Conservation (phyloP, 2,329 filamentous ascomycete genomes). For the Didymella segeticola region DNA sequence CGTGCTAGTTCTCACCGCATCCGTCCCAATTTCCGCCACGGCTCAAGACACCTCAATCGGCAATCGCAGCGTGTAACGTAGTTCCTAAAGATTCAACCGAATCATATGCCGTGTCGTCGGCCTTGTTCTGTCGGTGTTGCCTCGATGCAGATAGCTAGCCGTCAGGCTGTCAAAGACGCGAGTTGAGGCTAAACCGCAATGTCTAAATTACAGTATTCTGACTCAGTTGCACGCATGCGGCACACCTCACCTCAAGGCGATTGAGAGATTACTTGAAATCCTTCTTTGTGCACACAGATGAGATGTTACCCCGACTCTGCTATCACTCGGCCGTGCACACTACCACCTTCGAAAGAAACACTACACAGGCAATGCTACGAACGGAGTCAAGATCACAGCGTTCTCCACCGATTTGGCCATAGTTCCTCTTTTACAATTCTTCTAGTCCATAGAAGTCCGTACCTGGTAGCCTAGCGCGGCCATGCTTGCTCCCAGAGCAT, state of each 20-base stretch:
- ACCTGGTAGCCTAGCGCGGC: neutral
- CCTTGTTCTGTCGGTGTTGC: neutral
- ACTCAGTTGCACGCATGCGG: neutral
- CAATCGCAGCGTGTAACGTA: neutral
- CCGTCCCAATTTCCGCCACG: neutral
- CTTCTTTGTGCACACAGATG: neutral
- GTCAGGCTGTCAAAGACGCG: neutral
- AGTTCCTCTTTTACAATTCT: neutral
- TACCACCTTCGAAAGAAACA: too few relatives aligned
- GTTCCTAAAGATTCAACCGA: neutral
- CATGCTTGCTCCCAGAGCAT: slow-evolving; percentile 1
- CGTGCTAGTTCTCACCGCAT: neutral
- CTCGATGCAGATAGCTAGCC: neutral
- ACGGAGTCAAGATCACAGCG: too few relatives aligned
- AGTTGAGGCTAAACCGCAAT: neutral
- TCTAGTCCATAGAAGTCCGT: neutral
- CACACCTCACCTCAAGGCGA: neutral
- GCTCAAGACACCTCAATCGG: neutral
- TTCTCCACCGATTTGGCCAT: neutral
- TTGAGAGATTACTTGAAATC: neutral
- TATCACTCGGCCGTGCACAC: neutral
- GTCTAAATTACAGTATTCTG: neutral
- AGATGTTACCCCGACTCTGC: neutral
- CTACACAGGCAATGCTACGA: too few relatives aligned
- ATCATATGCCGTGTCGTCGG: neutral